Percentiles rank a stretch among this genome's conserved stretches.
phyloP scores from a whole-genome alignment of 129 eudicot genomes.

The Chrysanthemum makinoi region DNA sequence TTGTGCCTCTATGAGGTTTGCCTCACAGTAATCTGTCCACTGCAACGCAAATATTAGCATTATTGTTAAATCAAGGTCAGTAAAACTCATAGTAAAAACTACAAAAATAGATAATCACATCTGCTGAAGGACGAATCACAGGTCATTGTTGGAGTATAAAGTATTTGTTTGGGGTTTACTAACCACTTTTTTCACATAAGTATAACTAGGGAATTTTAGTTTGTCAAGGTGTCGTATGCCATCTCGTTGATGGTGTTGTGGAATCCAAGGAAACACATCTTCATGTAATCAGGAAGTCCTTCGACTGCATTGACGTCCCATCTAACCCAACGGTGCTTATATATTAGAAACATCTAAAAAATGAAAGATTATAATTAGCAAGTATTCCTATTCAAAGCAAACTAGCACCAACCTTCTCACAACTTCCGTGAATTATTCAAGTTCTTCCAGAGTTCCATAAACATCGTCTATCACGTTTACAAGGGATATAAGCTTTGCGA shows the following conservation, averaged over 20 bases:
- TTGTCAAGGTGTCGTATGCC: slow-evolving; percentile 41
- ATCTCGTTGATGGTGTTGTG: slow-evolving; percentile 51
- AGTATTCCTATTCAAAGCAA: background rate
- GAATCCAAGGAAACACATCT: slow-evolving; percentile 49
- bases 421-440: slow-evolving; percentile 34
- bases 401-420: slow-evolving; percentile 34
- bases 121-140: too few relatives aligned
- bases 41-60: slow-evolving; percentile 1
- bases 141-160: too few relatives aligned
- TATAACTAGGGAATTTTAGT: slow-evolving; percentile 31
- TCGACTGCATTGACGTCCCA: slow-evolving; percentile 57
- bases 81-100: background rate
- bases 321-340: slow-evolving; percentile 17
- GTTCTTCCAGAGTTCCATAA: slow-evolving; percentile 43
- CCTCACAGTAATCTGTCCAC: slow-evolving; percentile 45
- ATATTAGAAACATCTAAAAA: background rate
- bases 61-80: background rate
- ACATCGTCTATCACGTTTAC: slow-evolving; percentile 36
- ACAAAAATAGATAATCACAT: background rate
- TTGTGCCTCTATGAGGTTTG: slow-evolving; percentile 35
- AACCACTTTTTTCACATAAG: slow-evolving; percentile 33
- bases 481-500: slow-evolving; percentile 22
- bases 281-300: slow-evolving; percentile 51
- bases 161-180: background rate
- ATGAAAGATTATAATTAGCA: background rate